These are phyloP conservation scores for Tieghemostelium lacteum DNA, from an alignment of 78 protist genomes.

Conservation along the genomic window DNA sequence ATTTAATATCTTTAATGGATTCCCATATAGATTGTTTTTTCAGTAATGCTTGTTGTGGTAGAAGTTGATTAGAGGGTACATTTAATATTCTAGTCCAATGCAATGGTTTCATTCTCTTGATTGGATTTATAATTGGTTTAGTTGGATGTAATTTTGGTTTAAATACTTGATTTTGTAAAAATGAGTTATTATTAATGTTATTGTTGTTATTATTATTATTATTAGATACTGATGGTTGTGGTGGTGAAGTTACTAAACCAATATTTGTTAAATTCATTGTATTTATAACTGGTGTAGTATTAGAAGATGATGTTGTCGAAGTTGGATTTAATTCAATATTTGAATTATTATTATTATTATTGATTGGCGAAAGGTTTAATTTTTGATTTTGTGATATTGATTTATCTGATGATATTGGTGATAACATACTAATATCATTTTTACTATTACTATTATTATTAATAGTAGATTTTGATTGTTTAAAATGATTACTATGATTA, in stretches of 20 bases:
- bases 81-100: slow-evolving; percentile 69
- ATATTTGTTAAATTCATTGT: not conserved
- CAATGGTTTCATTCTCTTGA: slow-evolving; percentile 76
- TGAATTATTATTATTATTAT: not conserved
- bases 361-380: not conserved
- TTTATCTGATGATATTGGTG: slow-evolving; percentile 10
- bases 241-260: not conserved
- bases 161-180: not conserved
- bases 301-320: not conserved
- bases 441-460: not conserved
- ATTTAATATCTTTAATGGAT: slow-evolving; percentile 22
- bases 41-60: no score
- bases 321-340: not conserved
- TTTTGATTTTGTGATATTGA: not conserved
- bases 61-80: not conserved
- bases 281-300: not conserved
- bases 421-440: not conserved
- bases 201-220: not conserved
- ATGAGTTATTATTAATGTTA: not conserved
- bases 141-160: slow-evolving; percentile 12
- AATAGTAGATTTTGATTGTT: not conserved
- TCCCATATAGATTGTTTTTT: slow-evolving; percentile 56
- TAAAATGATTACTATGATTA: not conserved
- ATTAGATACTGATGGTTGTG: not conserved
- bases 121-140: slow-evolving; percentile 52